A percentile compares a stretch with the other conserved stretches of the same genome.
phyloP scores from a whole-genome alignment of 352 stramenopile genomes.

The Phytopythium vexans region DNA sequence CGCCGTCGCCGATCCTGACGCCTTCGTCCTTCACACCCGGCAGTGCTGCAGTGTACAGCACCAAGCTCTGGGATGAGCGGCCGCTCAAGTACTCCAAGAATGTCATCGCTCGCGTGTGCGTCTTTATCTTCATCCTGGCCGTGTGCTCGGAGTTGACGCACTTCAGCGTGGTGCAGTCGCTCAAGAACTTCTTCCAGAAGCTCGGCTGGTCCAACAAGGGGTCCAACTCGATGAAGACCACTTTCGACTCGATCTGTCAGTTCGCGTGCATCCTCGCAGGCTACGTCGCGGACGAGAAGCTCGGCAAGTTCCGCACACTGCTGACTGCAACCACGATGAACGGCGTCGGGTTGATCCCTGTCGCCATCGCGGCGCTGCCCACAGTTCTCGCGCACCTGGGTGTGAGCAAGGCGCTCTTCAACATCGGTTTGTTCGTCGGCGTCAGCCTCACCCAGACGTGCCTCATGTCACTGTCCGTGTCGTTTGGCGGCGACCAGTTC shows the following conservation, averaged over 20 bases:
- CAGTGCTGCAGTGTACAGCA: slow-evolving; percentile 9
- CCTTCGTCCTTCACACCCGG: slow-evolving; percentile 14
- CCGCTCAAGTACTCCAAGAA: slow-evolving; percentile 53
- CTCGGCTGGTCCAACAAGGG: slow-evolving; percentile 56
- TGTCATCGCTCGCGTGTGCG: slow-evolving; percentile 50
- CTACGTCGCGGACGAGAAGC: slow-evolving; percentile 56
- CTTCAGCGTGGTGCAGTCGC: slow-evolving; percentile 54
- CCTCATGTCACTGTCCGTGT: slow-evolving; percentile 56
- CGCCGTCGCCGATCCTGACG: slow-evolving; percentile 7
- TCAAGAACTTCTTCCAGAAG: slow-evolving; percentile 65
- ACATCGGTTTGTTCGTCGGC: slow-evolving; percentile 47
- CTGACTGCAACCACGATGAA: slow-evolving; percentile 23
- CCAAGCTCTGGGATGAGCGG: slow-evolving; percentile 40
- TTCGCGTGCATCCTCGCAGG: slow-evolving; percentile 50
- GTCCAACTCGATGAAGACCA: slow-evolving; percentile 59
- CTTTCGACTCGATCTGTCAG: slow-evolving; percentile 63
- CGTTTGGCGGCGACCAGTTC: background rate
- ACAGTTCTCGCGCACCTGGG: slow-evolving; percentile 23
- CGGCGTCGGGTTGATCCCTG: slow-evolving; percentile 42
- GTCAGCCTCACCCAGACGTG: slow-evolving; percentile 44
- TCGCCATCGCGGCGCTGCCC: slow-evolving; percentile 41
- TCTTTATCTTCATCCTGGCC: slow-evolving; percentile 52
- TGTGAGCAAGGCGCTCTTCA: slow-evolving; percentile 41
- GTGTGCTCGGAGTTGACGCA: slow-evolving; percentile 45
- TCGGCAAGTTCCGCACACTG: slow-evolving; percentile 35